Conservation (phyloP, 1,284 basidiomycete genomes). For the Hemileia vastatrix region DNA sequence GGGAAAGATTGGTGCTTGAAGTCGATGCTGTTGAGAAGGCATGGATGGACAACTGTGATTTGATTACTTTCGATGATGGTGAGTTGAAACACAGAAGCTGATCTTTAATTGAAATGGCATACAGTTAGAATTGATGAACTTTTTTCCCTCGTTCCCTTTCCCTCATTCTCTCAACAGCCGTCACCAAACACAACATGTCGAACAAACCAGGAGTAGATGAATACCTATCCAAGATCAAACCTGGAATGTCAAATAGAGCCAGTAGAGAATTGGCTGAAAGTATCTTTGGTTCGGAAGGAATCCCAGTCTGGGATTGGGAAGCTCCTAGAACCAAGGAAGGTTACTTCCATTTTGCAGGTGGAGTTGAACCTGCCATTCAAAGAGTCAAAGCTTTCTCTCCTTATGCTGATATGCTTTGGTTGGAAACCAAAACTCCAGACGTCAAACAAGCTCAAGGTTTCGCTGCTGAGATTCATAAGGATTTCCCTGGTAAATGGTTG, state of each 20-base stretch:
- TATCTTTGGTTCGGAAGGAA: constrained; percentile 59
- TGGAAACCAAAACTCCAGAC: constrained; percentile 79
- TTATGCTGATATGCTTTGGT: constrained; percentile 46
- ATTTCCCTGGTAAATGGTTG: constrained; percentile 58
- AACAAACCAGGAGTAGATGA: constrained; percentile 34
- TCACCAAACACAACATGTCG: constrained; percentile 35
- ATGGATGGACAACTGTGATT: constrained; percentile 62
- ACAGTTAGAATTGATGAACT: neutral
- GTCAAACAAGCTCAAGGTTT: constrained; percentile 68
- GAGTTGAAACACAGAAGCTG: constrained; percentile 8
- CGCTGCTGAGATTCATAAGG: constrained; percentile 62
- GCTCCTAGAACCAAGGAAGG: constrained; percentile 84
- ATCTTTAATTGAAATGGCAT: constrained; percentile 30
- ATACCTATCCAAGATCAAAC: constrained; percentile 24
- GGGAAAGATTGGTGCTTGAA: constrained; percentile 59
- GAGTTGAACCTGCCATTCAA: constrained; percentile 69
- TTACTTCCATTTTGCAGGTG: constrained; percentile 80
- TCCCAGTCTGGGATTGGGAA: constrained; percentile 83
- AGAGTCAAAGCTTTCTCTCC: constrained; percentile 61
- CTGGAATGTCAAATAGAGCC: constrained; percentile 52
- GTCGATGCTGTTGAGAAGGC: constrained; percentile 65
- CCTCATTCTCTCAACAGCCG: constrained; percentile 23
- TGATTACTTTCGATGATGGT: constrained; percentile 49
- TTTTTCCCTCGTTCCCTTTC: neutral
- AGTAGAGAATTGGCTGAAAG: constrained; percentile 64